Percentiles rank a stretch among this genome's conserved stretches.
Evolutionary conservation across 2,329 filamentous ascomycete genomes (phyloP).

Genomic region (Sporothrix inflata): DNA sequence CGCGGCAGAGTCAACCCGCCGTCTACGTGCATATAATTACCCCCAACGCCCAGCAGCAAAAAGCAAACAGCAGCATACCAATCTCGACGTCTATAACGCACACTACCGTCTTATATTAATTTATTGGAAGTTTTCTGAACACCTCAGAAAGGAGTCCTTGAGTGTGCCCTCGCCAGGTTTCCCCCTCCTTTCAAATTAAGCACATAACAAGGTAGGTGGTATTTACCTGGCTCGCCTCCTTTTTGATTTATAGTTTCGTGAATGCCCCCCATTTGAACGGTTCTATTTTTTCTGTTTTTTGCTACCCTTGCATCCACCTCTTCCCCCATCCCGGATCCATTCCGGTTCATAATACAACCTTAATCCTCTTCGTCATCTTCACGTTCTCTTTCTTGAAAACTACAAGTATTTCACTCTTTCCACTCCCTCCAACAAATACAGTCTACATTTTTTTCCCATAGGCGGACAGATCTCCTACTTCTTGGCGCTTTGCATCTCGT

Average conservation of each 20-base stretch:
- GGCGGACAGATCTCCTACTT: not conserved
- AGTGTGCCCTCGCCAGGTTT: not conserved
- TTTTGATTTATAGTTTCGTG: slow-evolving; percentile 4
- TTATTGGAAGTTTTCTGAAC: not conserved
- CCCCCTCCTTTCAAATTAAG: not conserved
- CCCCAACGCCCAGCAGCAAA: not conserved
- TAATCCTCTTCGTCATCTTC: not conserved
- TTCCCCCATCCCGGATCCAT: not conserved
- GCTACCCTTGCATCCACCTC: not conserved
- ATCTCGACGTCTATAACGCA: not conserved
- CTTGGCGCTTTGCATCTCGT: not conserved
- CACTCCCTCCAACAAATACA: not conserved
- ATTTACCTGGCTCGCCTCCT: slow-evolving; percentile 11
- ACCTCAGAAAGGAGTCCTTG: not conserved
- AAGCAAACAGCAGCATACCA: not conserved
- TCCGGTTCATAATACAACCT: slow-evolving; percentile 3
- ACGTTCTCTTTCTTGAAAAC: not conserved
- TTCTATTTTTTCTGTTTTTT: not conserved
- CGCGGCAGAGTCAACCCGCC: slow-evolving; percentile 15
- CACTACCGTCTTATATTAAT: slow-evolving; percentile 1
- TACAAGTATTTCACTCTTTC: not conserved
- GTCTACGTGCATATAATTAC: slow-evolving; percentile 1
- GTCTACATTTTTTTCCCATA: not conserved
- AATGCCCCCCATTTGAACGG: not conserved
- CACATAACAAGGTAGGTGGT: slow-evolving; percentile 2